Evolutionary conservation across 495 filamentous ascomycete species (phyloP).

Genomic region (Penicillium canariense): DNA sequence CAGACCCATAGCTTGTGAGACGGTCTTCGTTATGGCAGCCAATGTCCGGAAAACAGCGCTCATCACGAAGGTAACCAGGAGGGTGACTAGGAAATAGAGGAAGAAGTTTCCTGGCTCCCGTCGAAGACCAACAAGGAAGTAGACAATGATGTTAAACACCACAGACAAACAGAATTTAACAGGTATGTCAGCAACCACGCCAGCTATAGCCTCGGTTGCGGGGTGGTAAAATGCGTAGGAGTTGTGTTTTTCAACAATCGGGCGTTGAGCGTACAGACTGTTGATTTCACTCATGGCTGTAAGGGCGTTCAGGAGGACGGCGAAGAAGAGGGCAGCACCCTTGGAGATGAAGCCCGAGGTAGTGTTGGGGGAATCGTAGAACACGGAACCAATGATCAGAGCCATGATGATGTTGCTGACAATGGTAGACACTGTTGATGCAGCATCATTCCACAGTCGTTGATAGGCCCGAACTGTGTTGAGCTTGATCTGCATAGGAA

Average conservation of each 20-base stretch:
- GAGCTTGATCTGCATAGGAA: slow-evolving; percentile 43
- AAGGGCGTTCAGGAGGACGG: slow-evolving; percentile 63
- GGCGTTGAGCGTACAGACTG: slow-evolving; percentile 51
- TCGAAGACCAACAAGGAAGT: slow-evolving; percentile 53
- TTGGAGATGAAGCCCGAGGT: slow-evolving; percentile 65
- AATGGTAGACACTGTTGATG: slow-evolving; percentile 63
- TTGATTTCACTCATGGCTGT: slow-evolving; percentile 54
- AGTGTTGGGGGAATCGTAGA: slow-evolving; percentile 66
- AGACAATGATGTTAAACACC: slow-evolving; percentile 50
- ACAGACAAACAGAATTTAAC: slow-evolving; percentile 43
- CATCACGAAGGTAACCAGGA: slow-evolving; percentile 55
- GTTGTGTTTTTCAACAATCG: slow-evolving; percentile 60
- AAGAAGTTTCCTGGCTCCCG: slow-evolving; percentile 50
- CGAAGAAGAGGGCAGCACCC: slow-evolving; percentile 82
- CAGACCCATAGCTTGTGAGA: slow-evolving; percentile 45
- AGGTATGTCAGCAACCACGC: slow-evolving; percentile 54
- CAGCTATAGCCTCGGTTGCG: slow-evolving; percentile 52
- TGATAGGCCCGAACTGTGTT: slow-evolving; percentile 49
- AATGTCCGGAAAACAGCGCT: slow-evolving; percentile 45
- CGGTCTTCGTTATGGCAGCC: slow-evolving; percentile 41
- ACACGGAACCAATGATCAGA: slow-evolving; percentile 77
- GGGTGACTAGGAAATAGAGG: slow-evolving; percentile 52
- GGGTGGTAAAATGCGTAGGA: slow-evolving; percentile 61
- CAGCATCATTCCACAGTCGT: slow-evolving; percentile 64
- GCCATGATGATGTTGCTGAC: slow-evolving; percentile 72